Conservation (phyloP, 768 basidiomycete species). For the Cystoderma amianthinum region DNA sequence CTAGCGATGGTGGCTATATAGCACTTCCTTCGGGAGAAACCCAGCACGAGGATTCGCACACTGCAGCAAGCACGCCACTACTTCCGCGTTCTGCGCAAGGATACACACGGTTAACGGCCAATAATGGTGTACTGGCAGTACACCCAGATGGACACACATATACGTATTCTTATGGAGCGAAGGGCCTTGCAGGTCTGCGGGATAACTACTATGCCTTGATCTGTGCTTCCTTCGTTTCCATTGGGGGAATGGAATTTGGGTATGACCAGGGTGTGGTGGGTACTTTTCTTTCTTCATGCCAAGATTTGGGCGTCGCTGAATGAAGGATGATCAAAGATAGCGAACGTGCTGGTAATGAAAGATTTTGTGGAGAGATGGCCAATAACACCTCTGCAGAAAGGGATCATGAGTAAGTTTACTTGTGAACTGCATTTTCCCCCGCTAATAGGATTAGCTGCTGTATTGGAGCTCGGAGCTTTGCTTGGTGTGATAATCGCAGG, state of each 20-base stretch:
- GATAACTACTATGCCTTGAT: constrained; percentile 59
- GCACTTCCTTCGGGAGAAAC: too few species aligned
- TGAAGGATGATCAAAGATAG: constrained; percentile 45
- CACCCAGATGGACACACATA: constrained; percentile 35
- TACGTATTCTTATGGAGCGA: constrained; percentile 68
- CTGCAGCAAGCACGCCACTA: too few species aligned
- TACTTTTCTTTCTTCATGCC: constrained; percentile 3
- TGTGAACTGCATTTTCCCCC: not conserved
- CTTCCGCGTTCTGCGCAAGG: too few species aligned
- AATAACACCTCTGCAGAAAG: constrained; percentile 65
- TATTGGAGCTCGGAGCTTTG: constrained; percentile 73
- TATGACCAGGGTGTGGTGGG: constrained; percentile 75
- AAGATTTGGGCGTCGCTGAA: not conserved
- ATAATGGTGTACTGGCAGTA: constrained; percentile 24
- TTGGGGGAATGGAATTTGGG: constrained; percentile 75
- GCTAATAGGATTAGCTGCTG: constrained; percentile 45
- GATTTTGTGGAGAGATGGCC: constrained; percentile 69
- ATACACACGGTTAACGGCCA: not conserved
- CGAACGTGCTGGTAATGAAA: constrained; percentile 79
- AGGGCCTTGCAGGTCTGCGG: constrained; percentile 55
- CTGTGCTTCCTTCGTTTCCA: constrained; percentile 69
- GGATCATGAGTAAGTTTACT: constrained; percentile 59
- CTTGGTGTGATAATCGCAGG: constrained; percentile 67
- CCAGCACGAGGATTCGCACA: too few species aligned
- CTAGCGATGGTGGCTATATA: too few species aligned